These are phyloP conservation scores for Amauroascus verrucosus DNA, from an alignment of 2,329 filamentous ascomycete species.

Conservation along the genomic window DNA sequence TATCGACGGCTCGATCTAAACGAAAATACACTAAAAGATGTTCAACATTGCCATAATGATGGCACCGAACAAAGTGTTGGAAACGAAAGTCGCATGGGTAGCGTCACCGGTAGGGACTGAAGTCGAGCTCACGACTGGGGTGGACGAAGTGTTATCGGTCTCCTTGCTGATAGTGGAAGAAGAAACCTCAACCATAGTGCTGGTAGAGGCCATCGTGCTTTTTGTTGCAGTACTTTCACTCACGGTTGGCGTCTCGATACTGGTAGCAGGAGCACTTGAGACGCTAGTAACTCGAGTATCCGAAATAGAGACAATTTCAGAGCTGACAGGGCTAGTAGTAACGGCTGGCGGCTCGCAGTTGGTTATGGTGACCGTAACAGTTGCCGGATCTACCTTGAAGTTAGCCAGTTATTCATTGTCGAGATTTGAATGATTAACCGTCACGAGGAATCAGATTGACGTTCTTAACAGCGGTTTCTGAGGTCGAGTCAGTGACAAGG, in stretches of 20 bases:
- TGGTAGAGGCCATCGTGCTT: neutral
- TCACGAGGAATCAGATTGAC: conserved; percentile 5
- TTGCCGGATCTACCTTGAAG: conserved; percentile 6
- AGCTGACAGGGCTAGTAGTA: neutral
- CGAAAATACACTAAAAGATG: conserved; percentile 4
- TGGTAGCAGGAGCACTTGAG: neutral
- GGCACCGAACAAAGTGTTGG: neutral
- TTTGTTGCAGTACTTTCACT: neutral
- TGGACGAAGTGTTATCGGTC: neutral
- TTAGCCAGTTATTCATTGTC: neutral
- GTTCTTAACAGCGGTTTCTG: neutral
- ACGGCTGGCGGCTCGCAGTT: conserved; percentile 1
- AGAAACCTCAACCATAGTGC: neutral
- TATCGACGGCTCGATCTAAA: neutral
- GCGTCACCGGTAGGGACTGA: conserved; percentile 9
- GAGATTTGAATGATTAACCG: conserved; percentile 8
- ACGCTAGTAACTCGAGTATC: neutral
- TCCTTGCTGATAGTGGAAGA: neutral
- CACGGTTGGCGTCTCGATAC: neutral
- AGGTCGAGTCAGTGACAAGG: neutral
- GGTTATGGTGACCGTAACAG: conserved; percentile 22
- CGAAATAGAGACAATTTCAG: neutral
- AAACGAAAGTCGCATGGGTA: neutral
- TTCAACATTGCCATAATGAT: conserved; percentile 8
- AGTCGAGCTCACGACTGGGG: neutral